Base-by-base conservation (phyloP, 352 stramenopile species). In the Chrysophaeum taylorii region DNA sequence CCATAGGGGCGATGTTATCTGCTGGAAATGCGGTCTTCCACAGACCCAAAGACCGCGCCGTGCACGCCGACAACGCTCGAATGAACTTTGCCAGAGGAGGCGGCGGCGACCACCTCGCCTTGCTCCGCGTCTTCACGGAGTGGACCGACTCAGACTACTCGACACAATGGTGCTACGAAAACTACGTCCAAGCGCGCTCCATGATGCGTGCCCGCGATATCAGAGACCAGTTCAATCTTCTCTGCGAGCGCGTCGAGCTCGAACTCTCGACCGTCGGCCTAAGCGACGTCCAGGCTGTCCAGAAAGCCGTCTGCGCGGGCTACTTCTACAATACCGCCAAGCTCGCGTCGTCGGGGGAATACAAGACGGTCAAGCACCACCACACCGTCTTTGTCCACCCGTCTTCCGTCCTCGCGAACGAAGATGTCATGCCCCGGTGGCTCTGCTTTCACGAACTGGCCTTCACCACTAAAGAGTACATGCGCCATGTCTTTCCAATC, bases 321-420 rank as follows among this genome's bases (percentile, higher is more conserved):
- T 99, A 97, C 85, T 99, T 99, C 77, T 99, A 98, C 83, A 96
- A 99, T 80, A 96, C 93, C 4, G 93, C 95, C 27, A 96, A 96
- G 75, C 79, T 99, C 21, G 87, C 97, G 69, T 81, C 84, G 70
- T 94, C 88, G 14, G 95, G 95, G 1, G 89, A 96, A 50, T 99
- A 99, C 81, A 95, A 97, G 84, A 99, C 96, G 4, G 87, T 99
- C 38, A 99, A 99, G 83, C 91, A 98, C 69, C 83, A 86, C 25
- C 91, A 97, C 48, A 95, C 92, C 0, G 95, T 99, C 25, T 87
- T 96, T 75, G 97, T 99, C 72, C 96, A 99, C 82, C 96, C 96
- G 18, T 97, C 89, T 53, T 98, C 91, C 69, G 94, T 96, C n/a
- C 78, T 99, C 12, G 78, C 83, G 21, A 87, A 84, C 81, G 88